A percentile compares a stretch with the other conserved stretches of the same genome.
Evolutionary conservation across 1,139 yeast genomes (phyloP).

Genomic region (Pichia sp.): DNA sequence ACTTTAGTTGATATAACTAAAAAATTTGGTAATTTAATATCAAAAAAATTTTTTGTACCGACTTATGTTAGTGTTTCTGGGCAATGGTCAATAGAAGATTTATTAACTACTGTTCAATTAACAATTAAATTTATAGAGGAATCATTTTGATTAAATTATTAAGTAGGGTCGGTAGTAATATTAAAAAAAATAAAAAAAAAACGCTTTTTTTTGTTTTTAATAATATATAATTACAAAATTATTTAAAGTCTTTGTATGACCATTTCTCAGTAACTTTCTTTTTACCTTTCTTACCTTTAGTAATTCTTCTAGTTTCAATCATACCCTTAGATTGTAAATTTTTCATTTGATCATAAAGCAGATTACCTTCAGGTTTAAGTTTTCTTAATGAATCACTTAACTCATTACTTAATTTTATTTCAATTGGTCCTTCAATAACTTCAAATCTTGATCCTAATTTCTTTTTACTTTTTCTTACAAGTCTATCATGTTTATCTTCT

Average conservation of each 20-base stretch:
- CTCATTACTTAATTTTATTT: conserved; percentile 86
- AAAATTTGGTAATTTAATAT: conserved; percentile 31
- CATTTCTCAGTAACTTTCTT: conserved; percentile 83
- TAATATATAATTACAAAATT: conserved; percentile 10
- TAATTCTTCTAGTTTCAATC: conserved; percentile 73
- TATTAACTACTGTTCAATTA: conserved; percentile 22
- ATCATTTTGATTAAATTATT: not conserved
- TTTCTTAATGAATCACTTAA: conserved; percentile 78
- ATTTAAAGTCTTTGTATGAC: conserved; percentile 86
- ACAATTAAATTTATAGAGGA: conserved; percentile 22
- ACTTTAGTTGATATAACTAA: conserved; percentile 32
- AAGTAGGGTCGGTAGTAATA: not conserved
- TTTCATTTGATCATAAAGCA: conserved; percentile 76
- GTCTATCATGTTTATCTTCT: conserved; percentile 24
- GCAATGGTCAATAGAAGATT: conserved; percentile 24
- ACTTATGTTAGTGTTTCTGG: conserved; percentile 35
- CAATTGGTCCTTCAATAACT: conserved; percentile 60
- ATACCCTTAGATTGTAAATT: conserved; percentile 78
- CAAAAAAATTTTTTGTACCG: conserved; percentile 32
- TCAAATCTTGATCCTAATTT: conserved; percentile 48
- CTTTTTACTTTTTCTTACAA: conserved; percentile 26
- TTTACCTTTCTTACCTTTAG: conserved; percentile 58
- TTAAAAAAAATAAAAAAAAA: no score
- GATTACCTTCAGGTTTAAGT: conserved; percentile 86
- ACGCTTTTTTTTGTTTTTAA: no score